Base-by-base conservation (phyloP, 148 eudicot genomes). In the Pharnaceum exiguum region DNA sequence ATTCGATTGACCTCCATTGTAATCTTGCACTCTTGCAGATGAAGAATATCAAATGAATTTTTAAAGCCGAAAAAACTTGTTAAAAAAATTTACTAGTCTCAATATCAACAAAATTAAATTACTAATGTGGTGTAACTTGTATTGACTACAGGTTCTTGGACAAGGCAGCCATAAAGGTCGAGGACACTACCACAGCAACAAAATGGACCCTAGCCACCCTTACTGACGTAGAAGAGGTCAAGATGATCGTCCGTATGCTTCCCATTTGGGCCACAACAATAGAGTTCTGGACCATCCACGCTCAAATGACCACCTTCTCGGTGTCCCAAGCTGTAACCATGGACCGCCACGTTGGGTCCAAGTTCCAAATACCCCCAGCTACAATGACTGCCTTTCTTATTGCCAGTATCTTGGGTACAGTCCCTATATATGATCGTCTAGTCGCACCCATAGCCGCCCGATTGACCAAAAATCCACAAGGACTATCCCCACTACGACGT, bases 221-320 rank as follows among this genome's bases (percentile, higher is more conserved):
- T 4, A 84, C 83, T 5, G 77, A 73, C 23, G 84, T 81, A 12
- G 90, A 84, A 59, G 90, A 84, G 52, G 90, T 84, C 10, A 84
- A 84, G 51, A 84, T 84, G 90, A 65, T 84, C 42, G 62, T 53
- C 13, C 53, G 78, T 29, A 46, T 84, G 62, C 67, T 81, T 2
- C 86, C 90, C 2, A 74, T 81, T 13, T 84, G 90, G 90, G 83
- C 90, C 25, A 81, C 90, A 50, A 80, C 82, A 29, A 84, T 84
- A 7, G 60, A 73, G 22, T 84, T 84, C 32, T 84, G 90, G 86
- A 84, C 84, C 10, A 64, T 72, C 36, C 78, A 84, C 25, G 85
- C 90, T 5, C 89, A 83, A 55, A 83, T 83, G 82, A 80, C 80
- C 15, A 83, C 85, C 24, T 83, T 83, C 23, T 80, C 85, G 1